Percentiles rank a stretch among this genome's conserved stretches.
phyloP scores from a whole-genome alignment of 257 asterid species.

The Coffea eugenioides region DNA sequence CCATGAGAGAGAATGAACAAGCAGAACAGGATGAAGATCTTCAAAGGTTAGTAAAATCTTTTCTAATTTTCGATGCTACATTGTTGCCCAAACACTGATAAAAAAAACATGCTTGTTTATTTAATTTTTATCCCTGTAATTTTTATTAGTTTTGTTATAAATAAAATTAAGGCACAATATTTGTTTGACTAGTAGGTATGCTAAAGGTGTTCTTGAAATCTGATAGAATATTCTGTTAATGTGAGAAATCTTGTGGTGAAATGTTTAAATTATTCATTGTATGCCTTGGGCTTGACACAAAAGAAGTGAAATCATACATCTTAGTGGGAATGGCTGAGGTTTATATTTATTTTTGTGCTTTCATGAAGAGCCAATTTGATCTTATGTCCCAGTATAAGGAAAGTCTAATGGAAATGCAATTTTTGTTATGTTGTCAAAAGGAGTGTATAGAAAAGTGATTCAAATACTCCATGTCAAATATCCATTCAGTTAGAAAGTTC shows the following conservation, averaged over 20 bases:
- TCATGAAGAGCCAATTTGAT: too few species aligned
- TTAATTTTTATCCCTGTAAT: not conserved
- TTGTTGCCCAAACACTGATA: too few species aligned
- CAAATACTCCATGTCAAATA: not conserved
- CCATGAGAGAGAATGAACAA: slow-evolving; percentile 10
- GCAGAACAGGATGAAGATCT: not conserved
- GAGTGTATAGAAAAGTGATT: not conserved
- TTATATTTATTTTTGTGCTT: too few species aligned
- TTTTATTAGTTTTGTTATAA: not conserved
- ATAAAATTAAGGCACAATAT: not conserved
- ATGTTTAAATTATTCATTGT: not conserved
- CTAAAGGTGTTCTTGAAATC: not conserved
- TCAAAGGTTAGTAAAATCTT: not conserved
- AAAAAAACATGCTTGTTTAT: not conserved
- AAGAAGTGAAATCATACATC: not conserved
- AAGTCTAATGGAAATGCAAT: not conserved
- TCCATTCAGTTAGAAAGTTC: not conserved
- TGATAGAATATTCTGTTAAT: not conserved
- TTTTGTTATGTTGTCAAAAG: not conserved
- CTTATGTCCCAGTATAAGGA: not conserved
- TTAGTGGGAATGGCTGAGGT: not conserved
- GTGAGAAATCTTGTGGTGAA: not conserved
- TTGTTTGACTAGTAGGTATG: not conserved
- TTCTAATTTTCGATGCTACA: not conserved
- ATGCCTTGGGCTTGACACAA: not conserved